A percentile compares a stretch with the other conserved stretches of the same genome.
These are phyloP conservation scores for Vaccinium darrowii DNA, from an alignment of 148 eudicot species.

Conservation along the genomic window DNA sequence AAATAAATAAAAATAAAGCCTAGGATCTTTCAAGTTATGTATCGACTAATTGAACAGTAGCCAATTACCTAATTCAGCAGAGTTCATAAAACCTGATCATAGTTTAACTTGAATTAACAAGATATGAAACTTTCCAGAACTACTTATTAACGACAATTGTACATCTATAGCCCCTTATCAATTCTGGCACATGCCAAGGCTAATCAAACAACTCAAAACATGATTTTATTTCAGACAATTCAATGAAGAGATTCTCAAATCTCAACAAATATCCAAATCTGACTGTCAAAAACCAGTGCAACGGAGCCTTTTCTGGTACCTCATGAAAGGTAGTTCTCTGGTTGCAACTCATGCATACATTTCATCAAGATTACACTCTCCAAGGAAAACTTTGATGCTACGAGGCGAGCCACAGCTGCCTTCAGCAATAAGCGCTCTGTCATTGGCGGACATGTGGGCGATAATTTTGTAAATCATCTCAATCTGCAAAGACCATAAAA, in stretches of 20 bases:
- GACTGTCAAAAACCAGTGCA: background rate
- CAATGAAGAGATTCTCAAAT: background rate
- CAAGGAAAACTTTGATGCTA: slow-evolving; percentile 82
- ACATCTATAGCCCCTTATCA: background rate
- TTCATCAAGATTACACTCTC: slow-evolving; percentile 83
- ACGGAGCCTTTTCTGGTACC: background rate
- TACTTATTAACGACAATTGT: background rate
- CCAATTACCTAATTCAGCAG: background rate
- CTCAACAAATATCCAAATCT: background rate
- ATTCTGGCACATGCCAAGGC: background rate
- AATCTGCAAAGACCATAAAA: slow-evolving; percentile 42
- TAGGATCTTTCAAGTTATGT: background rate
- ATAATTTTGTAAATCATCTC: slow-evolving; percentile 96
- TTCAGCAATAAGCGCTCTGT: slow-evolving; percentile 87
- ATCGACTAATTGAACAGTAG: background rate
- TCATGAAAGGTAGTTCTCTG: background rate
- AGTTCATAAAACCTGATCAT: too few relatives aligned
- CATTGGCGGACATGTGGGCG: slow-evolving; percentile 96
- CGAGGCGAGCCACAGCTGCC: slow-evolving; percentile 94
- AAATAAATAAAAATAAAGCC: too few relatives aligned
- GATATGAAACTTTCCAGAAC: background rate
- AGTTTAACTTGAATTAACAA: background rate
- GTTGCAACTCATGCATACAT: slow-evolving; percentile 44
- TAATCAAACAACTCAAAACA: background rate
- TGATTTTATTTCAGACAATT: slow-evolving; percentile 1